Evolutionary conservation across 2,329 filamentous ascomycete species (phyloP).

Genomic region (Tolypocladium ovalisporum): DNA sequence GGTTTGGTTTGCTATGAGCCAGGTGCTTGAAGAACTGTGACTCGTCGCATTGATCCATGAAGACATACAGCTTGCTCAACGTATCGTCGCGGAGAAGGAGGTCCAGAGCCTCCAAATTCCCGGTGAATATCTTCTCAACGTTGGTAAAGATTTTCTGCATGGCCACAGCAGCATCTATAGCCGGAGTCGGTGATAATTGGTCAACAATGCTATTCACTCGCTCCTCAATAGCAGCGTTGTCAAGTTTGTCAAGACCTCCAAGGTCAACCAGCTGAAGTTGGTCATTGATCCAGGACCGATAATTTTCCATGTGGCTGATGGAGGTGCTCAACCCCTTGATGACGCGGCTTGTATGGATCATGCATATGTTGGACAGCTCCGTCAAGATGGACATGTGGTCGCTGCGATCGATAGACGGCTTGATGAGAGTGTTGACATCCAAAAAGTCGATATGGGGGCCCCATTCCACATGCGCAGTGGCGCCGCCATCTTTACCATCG

Average conservation of each 20-base stretch:
- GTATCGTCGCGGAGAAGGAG: neutral
- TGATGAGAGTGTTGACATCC: neutral
- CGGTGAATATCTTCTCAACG: neutral
- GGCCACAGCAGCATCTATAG: neutral
- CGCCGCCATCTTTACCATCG: neutral
- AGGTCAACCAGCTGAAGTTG: neutral
- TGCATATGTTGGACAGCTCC: neutral
- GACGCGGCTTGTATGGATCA: neutral
- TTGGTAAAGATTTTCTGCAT: neutral
- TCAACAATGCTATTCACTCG: neutral
- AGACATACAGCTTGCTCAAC: neutral
- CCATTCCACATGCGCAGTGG: neutral
- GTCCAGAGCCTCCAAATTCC: neutral
- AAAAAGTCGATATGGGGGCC: neutral
- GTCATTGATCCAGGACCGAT: neutral
- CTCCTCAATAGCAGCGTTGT: neutral
- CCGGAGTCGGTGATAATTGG: neutral
- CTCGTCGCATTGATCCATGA: neutral
- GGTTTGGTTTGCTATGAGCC: constrained; percentile 10
- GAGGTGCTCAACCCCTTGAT: neutral
- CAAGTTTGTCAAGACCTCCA: neutral
- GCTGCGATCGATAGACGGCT: neutral
- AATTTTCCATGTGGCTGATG: neutral
- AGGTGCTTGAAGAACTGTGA: constrained; percentile 6
- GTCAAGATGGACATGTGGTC: neutral